Evolutionary conservation across 345 rosid genomes (phyloP), one percentile per base, ranked within the genome.

Genomic region (Hibiscus mutabilis): DNA sequence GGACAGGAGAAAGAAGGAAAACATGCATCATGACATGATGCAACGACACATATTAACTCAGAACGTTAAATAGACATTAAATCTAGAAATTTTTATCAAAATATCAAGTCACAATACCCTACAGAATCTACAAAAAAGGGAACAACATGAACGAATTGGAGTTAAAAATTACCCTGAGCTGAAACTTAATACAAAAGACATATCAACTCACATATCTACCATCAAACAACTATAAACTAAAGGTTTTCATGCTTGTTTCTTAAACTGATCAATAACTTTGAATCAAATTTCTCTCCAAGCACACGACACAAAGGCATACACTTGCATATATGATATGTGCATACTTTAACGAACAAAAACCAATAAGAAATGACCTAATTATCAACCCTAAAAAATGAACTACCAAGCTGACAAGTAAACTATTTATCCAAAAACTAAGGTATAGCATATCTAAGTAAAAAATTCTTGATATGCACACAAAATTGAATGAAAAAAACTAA

Each of bases 361-460:
- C 47, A 24, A 25, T 3, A 24, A 70, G 59, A 52, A 65, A 52
- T 3, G 5, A 52, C 3, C 60, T 29, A 62, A 16, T 67, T 56
- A 62, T 29, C 35, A 79, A 75, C 74, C 76, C 68, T 71, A 62
- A 25, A 46, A 46, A 55, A 44, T 56, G 51, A 71, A 60, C 59
- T 52, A 19, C 14, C 66, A 62, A 56, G 18, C 53, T 44, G 56
- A 21, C 21, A 35, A 69, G 67, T 24, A 49, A 57, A 58, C 57
- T 46, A 2, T 29, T 2, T 25, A 49, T 12, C 66, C 58, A n/a
- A 70, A 46, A 68, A 67, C 2, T 14, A 13, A 67, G 52, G 31
- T 35, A 69, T 55, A 33, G 9, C 44, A 1, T n/a, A 24, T 14
- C 8, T n/a, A 33, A 60, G 51, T 19, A 31, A 61, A 44, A 49